phyloP scores from a whole-genome alignment of 495 filamentous ascomycete genomes.

The Filosporella fistucella region DNA sequence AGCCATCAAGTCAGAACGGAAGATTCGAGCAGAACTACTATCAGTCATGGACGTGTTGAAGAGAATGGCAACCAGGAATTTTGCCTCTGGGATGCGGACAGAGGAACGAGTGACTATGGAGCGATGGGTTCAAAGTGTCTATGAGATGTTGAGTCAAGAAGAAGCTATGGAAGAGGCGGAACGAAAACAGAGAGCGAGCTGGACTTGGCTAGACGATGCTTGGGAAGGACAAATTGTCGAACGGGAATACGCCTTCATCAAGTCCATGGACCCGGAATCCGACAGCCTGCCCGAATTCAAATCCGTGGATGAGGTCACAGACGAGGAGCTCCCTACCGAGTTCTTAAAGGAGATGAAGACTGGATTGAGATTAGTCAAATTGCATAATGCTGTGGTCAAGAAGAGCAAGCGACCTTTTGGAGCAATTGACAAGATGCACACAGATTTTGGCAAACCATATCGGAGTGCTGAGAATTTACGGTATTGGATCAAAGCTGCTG shows the following conservation, averaged over 20 bases:
- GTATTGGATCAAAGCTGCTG: constrained; percentile 94
- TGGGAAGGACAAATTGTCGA: constrained; percentile 74
- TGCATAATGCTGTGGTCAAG: constrained; percentile 84
- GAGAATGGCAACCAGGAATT: constrained; percentile 81
- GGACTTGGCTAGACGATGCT: constrained; percentile 70
- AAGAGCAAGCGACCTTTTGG: constrained; percentile 84
- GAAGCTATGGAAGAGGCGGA: constrained; percentile 72
- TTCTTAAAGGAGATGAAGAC: constrained; percentile 72
- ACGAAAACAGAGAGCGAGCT: constrained; percentile 60
- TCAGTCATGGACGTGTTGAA: constrained; percentile 85
- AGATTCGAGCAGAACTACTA: constrained; percentile 75
- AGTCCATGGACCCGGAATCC: constrained; percentile 43
- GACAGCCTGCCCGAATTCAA: constrained; percentile 67
- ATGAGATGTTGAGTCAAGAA: constrained; percentile 68
- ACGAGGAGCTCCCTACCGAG: constrained; percentile 57
- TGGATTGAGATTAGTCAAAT: constrained; percentile 73
- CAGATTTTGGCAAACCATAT: constrained; percentile 90
- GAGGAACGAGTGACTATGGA: constrained; percentile 70
- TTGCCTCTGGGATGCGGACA: constrained; percentile 72
- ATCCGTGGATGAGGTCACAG: constrained; percentile 39
- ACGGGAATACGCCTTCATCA: constrained; percentile 80
- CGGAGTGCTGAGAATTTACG: constrained; percentile 88
- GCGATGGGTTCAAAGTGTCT: constrained; percentile 72
- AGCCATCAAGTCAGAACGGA: constrained; percentile 75
- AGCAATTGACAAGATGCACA: constrained; percentile 83